phyloP scores from a whole-genome alignment of 2,329 filamentous ascomycete species.

The Teratosphaeria epicoccoides region DNA sequence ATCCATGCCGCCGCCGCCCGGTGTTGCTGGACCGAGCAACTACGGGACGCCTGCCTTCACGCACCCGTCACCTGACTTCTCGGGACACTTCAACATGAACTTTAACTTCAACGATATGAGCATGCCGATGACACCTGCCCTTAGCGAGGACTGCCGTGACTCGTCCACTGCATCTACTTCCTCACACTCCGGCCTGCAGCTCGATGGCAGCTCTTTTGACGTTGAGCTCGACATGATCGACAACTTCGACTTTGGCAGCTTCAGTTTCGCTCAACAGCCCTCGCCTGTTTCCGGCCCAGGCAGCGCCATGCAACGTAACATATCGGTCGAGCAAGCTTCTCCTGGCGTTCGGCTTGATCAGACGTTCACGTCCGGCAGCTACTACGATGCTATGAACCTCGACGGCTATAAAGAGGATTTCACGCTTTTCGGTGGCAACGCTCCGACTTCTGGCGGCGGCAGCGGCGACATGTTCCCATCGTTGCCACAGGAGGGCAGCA shows the following conservation, averaged over 20 bases:
- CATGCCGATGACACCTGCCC: slow-evolving; percentile 21
- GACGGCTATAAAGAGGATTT: slow-evolving; percentile 46
- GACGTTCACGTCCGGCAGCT: slow-evolving; percentile 30
- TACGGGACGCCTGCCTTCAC: slow-evolving; percentile 18
- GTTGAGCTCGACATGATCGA: slow-evolving; percentile 30
- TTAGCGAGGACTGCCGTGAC: slow-evolving; percentile 24
- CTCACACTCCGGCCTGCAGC: slow-evolving; percentile 34
- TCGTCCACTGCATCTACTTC: slow-evolving; percentile 13
- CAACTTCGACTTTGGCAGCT: slow-evolving; percentile 46
- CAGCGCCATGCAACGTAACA: slow-evolving; percentile 2
- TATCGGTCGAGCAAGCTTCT: slow-evolving; percentile 45
- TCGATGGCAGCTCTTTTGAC: slow-evolving; percentile 30
- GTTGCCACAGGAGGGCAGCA: slow-evolving; percentile 12
- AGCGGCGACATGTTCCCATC: slow-evolving; percentile 23
- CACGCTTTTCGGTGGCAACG: slow-evolving; percentile 42
- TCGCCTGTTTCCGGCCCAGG: slow-evolving; percentile 16
- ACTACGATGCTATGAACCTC: slow-evolving; percentile 39
- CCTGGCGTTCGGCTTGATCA: slow-evolving; percentile 61
- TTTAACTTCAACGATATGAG: slow-evolving; percentile 22
- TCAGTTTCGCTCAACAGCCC: slow-evolving; percentile 26
- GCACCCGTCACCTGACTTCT: slow-evolving; percentile 23
- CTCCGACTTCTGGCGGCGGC: slow-evolving; percentile 7
- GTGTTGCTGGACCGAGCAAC: slow-evolving; percentile 21
- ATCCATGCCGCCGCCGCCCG: slow-evolving; percentile 22
- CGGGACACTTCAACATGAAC: slow-evolving; percentile 27